Percentiles rank a stretch among this genome's conserved stretches.
These are phyloP conservation scores for Urostyla sp. DNA, from an alignment of 73 alveolate genomes.

Conservation along the genomic window DNA sequence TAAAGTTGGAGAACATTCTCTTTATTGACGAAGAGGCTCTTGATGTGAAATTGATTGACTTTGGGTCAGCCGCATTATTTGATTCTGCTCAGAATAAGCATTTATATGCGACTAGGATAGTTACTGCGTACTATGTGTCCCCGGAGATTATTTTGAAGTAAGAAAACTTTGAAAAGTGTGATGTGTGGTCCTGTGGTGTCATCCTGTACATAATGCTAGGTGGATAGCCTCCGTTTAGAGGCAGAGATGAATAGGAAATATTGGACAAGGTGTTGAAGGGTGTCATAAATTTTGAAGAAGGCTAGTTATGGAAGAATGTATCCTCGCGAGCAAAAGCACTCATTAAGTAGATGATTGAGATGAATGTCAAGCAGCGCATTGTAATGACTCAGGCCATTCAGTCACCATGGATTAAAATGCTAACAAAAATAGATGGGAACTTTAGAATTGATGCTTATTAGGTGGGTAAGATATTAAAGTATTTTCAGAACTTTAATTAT, in stretches of 20 bases:
- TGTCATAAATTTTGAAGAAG: constrained; percentile 48
- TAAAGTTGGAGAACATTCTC: constrained; percentile 79
- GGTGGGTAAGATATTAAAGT: constrained; percentile 1
- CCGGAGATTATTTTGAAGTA: constrained; percentile 72
- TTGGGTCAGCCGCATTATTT: constrained; percentile 69
- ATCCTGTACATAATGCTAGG: constrained; percentile 74
- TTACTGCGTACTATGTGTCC: constrained; percentile 78
- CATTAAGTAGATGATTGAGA: constrained; percentile 40
- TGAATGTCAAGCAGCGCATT: not conserved
- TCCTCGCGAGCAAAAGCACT: constrained; percentile 65
- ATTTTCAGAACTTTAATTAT: not conserved
- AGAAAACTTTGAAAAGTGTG: constrained; percentile 69
- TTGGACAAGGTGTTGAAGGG: constrained; percentile 29
- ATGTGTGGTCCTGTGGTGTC: constrained; percentile 81
- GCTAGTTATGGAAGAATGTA: constrained; percentile 67
- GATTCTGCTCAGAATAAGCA: constrained; percentile 58
- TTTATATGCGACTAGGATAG: constrained; percentile 20
- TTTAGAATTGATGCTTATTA: constrained; percentile 37
- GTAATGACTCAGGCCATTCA: not conserved
- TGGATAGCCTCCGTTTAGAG: constrained; percentile 84
- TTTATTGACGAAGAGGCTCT: constrained; percentile 59
- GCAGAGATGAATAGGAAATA: constrained; percentile 58
- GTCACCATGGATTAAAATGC: constrained; percentile 47
- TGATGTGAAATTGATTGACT: constrained; percentile 70
- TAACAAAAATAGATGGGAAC: constrained; percentile 31